Percentiles rank a stretch among this genome's conserved stretches.
phyloP scores from a whole-genome alignment of 768 basidiomycete genomes.

The Trichaptum fuscoviolaceum region DNA sequence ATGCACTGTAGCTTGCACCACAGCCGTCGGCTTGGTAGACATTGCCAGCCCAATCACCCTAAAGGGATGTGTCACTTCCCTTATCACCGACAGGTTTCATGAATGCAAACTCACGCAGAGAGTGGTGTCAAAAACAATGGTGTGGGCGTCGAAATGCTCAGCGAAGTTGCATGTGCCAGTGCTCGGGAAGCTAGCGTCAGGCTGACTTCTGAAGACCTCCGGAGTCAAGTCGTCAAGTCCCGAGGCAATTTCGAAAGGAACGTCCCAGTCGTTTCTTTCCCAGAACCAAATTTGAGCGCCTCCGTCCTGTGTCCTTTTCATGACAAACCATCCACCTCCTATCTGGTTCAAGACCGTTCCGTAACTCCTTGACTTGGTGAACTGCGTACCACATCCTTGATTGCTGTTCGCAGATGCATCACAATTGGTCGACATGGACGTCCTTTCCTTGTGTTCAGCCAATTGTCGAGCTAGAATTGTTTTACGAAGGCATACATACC shows the following conservation, averaged over 20 bases:
- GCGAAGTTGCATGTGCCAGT: conserved; percentile 46
- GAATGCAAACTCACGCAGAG: conserved; percentile 46
- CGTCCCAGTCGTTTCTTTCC: conserved; percentile 36
- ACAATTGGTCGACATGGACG: conserved; percentile 20
- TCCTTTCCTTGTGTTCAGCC: conserved; percentile 5
- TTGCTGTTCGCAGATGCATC: conserved; percentile 20
- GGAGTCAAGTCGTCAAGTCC: conserved; percentile 41
- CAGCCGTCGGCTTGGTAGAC: conserved; percentile 33
- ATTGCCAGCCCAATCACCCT: conserved; percentile 52
- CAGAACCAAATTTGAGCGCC: conserved; percentile 64
- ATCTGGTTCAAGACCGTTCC: conserved; percentile 29
- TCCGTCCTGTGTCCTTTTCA: conserved; percentile 26
- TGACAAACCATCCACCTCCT: conserved; percentile 32
- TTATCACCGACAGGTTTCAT: neutral
- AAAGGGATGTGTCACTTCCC: conserved; percentile 27
- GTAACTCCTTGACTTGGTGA: conserved; percentile 24
- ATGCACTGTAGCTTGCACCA: conserved; percentile 8
- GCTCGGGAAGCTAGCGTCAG: conserved; percentile 43
- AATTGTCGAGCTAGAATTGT: neutral
- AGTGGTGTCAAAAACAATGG: conserved; percentile 54
- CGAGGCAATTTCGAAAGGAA: conserved; percentile 38
- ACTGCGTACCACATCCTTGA: conserved; percentile 26
- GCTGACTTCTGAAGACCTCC: conserved; percentile 42
- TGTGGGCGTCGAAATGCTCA: conserved; percentile 46
- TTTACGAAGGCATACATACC: conserved; percentile 30